A percentile compares a stretch with the other conserved stretches of the same genome.
Evolutionary conservation across 345 rosid genomes (phyloP).

Genomic region (Euphorbia pulcherrima): DNA sequence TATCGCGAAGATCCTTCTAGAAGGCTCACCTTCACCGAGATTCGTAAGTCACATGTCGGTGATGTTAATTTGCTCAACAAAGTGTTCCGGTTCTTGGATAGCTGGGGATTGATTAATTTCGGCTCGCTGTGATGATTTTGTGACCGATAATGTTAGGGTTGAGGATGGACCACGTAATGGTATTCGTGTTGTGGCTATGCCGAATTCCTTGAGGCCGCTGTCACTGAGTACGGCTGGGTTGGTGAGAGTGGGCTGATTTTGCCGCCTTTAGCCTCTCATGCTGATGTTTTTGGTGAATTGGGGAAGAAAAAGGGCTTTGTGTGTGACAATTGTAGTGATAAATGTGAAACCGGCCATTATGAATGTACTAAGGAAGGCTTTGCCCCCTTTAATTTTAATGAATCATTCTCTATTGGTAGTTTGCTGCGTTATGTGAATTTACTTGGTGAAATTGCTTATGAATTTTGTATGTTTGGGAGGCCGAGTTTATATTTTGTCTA

Average conservation of each 20-base stretch:
- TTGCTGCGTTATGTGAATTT: background rate
- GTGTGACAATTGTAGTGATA: conserved; percentile 53
- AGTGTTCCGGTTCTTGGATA: conserved; percentile 64
- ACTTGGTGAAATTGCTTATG: background rate
- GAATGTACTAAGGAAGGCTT: conserved; percentile 51
- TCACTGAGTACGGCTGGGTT: conserved; percentile 23
- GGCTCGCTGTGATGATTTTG: conserved; percentile 25
- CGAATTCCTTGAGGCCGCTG: conserved; percentile 59
- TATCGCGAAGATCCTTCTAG: conserved; percentile 71
- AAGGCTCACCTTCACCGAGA: conserved; percentile 68
- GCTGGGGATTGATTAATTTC: conserved; percentile 80
- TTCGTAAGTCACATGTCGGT: conserved; percentile 72
- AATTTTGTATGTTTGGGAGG: background rate
- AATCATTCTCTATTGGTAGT: too few relatives aligned
- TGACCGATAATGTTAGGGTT: conserved; percentile 33
- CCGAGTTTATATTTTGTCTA: background rate
- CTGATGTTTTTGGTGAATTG: conserved; percentile 54
- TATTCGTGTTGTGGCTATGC: conserved; percentile 67
- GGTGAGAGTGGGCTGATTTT: conserved; percentile 35
- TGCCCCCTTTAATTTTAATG: too few relatives aligned
- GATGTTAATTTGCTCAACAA: conserved; percentile 79
- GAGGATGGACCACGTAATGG: conserved; percentile 73
- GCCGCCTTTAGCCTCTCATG: conserved; percentile 71
- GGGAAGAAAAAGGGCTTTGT: conserved; percentile 31
- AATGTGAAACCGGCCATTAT: conserved; percentile 48